Evolutionary conservation across 768 basidiomycete genomes (phyloP), one percentile per base, ranked within the genome.

Genomic region (Calocybe indica): DNA sequence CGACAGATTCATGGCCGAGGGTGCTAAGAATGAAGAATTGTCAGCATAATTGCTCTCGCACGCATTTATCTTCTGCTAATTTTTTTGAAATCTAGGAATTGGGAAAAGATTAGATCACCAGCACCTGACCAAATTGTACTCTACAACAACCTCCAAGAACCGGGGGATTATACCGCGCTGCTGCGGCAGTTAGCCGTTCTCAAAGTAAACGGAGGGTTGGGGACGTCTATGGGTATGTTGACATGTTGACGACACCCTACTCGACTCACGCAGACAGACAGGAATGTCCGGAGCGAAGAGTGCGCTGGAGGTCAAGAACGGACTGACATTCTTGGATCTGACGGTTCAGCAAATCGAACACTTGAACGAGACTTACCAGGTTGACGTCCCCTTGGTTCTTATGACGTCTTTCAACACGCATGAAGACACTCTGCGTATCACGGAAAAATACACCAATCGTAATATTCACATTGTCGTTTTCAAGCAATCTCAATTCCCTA

Each of bases 361-460:
- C 66, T 83, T 95, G 62, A 93, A 94, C 76, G 86, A 83, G 45
- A 78, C 81, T 40, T 73, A 80, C 61, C 80, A 79, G 53, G 85
- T 90, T 67, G 87, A 96, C 68, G 90, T 95, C 39, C 93, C 92
- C n/a, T 86, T 96, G 66, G 88, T 96, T 71, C 82, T 97, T 61
- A 95, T 96, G 95, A 96, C 93, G 62, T 95, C 92, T 47, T 97
- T 98, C 79, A 95, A 95, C 76, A 97, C 94, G 13, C 89, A 93
- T 65, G 91, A 96, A 33, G 93, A 97, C 65, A 95, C 94, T 42
- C 82, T 90, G 52, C 87, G 90, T 55, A 91, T 96, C 76, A 92
- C 94, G 69, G 91, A 96, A 67, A 96, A 95, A 72, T 96, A 96
- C 66, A 82, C 85, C 43, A 89, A 92, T 72, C 92, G 93, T 72